These are phyloP conservation scores for Astrocystis sublimbata DNA, from an alignment of 495 filamentous ascomycete species.

Conservation along the genomic window DNA sequence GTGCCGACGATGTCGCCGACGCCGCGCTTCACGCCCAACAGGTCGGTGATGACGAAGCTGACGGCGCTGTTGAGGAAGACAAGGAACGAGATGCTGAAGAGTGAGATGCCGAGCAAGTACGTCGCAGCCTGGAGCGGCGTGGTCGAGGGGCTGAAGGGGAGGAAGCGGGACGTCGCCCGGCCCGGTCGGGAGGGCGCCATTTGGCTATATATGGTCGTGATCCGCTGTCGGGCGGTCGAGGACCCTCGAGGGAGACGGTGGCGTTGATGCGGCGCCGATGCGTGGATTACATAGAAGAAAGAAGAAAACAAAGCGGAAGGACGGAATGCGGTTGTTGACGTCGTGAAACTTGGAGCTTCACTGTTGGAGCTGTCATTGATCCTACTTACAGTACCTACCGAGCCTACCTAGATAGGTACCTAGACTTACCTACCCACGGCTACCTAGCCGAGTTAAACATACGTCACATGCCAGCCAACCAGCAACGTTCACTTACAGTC, in stretches of 20 bases:
- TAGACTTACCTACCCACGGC: too few species aligned
- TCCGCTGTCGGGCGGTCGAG: background rate
- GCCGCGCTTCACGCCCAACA: conserved; percentile 71
- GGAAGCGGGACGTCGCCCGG: conserved; percentile 45
- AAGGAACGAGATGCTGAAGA: conserved; percentile 95
- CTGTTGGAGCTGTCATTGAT: background rate
- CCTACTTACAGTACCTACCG: too few species aligned
- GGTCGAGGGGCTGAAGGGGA: conserved; percentile 59
- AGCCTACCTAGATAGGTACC: too few species aligned
- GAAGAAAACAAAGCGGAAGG: background rate
- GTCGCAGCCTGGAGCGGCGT: conserved; percentile 73
- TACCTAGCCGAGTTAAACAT: too few species aligned
- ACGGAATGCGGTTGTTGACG: background rate
- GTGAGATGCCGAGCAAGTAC: conserved; percentile 85
- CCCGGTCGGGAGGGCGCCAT: conserved; percentile 22
- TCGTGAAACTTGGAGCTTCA: background rate
- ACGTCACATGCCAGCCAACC: too few species aligned
- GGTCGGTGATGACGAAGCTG: conserved; percentile 91
- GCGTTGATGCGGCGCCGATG: background rate
- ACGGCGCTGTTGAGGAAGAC: conserved; percentile 95
- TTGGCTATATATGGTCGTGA: background rate
- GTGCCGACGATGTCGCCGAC: conserved; percentile 92
- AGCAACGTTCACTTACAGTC: too few species aligned
- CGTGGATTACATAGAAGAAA: background rate
- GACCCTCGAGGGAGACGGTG: background rate